Evolutionary conservation across 176 grass and related monocot species (phyloP), one percentile per base, ranked within the genome.

Genomic region (Bonia amplexicaulis): DNA sequence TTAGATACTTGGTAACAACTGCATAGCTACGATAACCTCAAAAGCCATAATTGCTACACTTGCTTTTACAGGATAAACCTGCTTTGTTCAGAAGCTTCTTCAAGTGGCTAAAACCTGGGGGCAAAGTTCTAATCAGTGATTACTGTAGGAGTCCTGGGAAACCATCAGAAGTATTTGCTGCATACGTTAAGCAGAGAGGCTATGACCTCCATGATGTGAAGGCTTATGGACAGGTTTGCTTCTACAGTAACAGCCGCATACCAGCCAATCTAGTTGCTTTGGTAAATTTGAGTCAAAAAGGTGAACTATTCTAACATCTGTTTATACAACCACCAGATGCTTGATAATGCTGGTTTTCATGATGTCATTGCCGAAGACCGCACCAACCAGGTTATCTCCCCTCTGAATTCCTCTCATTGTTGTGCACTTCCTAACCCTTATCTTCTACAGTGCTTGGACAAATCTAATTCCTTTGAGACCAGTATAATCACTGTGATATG

Each of bases 161-260:
- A 42, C 88, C 93, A 12, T 95, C 96, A 9, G 93, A 91, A 39
- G 91, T 87, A 57, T 98, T 98, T 66, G 88, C 83, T 23, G 87
- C 74, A 3, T 98, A 98, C 80, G 94, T 98, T 73, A 88, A 89
- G 69, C 89, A 94, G 85, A 92, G 96, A 74, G 91, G 93, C 41
- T 98, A 98, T 69, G 91, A 98, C 86, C 93, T 98, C 41, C 93
- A 98, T 42, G 93, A 95, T 16, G 86, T 98, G 58, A 91, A 98
- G 81, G 74, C 91, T 60, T 95, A 98, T 60, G 89, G 91, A 79
- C 68, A 98, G 93, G 96, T 94, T 76, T n/a, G 86, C 15, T 90
- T 90, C 37, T 68, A n/a, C 63, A 26, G 16, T 67, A 73, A 42
- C 17, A 75, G 20, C 12, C 22, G 6, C 64, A 19, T 15, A 12